Evolutionary conservation across 1,284 basidiomycete species (phyloP), one percentile per base, ranked within the genome.

Genomic region (Heterobasidion parviporum): DNA sequence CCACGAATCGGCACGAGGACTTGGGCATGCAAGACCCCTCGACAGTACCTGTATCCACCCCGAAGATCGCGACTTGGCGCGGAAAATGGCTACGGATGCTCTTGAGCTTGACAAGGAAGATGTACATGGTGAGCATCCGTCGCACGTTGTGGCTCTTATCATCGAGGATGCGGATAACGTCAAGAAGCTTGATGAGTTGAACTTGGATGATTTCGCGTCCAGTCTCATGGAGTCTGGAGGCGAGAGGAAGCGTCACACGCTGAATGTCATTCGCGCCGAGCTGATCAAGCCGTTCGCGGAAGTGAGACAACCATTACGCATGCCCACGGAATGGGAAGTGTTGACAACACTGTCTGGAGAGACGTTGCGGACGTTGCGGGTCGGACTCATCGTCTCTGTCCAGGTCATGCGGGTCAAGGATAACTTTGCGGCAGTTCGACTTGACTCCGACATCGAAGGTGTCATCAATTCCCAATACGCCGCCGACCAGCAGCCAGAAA

Each of bases 41-140:
- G 97, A 99, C 68, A 86, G 88, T 65, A 99, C 96, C 89, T n/a
- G 97, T 14, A 94, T 99, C 59, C 97, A 99, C 69, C 94, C 94
- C 1, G 94, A 98, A 70, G 96, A 99, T 72, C 99, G 99, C 69
- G 94, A 98, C 65, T 81, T 98, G 55, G 96, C 97, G 1, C 87
- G 94, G 49, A 98, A 99, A 76, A 98, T 99, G 94, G 96, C 97
- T 38, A 92, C 93, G 10, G 96, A 98, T 70, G 94, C 96, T 7
- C 81, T 98, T 26, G 96, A 98, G 65, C 81, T 94, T 36, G 95
- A 98, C 64, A 93, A 95, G 65, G 95, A 98, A 68, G 95, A 98
- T 70, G 79, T 92, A 34, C 89, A 90, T 58, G 92, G 92, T 62
- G 86, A 92, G 62, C 90, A 94, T 67, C 89, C 92, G 41, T 97